A percentile compares a stretch with the other conserved stretches of the same genome.
Evolutionary conservation across 257 asterid species (phyloP).

Genomic region (Handroanthus guayacan): DNA sequence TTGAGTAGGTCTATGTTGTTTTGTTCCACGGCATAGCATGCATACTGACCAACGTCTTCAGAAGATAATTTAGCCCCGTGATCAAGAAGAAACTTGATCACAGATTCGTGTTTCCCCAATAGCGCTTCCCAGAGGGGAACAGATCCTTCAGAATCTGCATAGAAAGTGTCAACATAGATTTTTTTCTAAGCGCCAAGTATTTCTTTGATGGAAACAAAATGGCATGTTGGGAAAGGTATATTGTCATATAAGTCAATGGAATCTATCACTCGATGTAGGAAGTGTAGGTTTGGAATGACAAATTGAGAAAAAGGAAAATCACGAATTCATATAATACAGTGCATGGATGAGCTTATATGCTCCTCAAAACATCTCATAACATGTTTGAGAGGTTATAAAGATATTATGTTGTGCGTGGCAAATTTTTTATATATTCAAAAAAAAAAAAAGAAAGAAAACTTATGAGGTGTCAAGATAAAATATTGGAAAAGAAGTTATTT

Average conservation of each 20-base stretch:
- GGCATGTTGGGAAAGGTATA: background rate
- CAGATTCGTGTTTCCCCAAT: slow-evolving; percentile 54
- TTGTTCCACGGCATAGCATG: slow-evolving; percentile 70
- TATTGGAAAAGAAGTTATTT: no score
- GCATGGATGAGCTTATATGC: background rate
- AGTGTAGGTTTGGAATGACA: no score
- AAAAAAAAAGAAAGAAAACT: no score
- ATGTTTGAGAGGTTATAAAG: no score
- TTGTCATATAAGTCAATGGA: background rate
- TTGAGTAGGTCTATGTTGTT: slow-evolving; percentile 62
- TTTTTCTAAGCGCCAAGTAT: background rate
- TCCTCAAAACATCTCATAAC: no score
- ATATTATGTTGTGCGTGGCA: no score
- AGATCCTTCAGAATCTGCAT: slow-evolving; percentile 77
- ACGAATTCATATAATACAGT: background rate
- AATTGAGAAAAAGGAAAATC: slow-evolving; percentile 1
- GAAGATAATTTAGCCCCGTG: slow-evolving; percentile 68
- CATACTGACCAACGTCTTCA: slow-evolving; percentile 69
- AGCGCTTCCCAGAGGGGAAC: slow-evolving; percentile 89
- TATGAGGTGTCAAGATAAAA: no score
- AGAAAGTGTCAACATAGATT: background rate
- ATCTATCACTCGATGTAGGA: no score
- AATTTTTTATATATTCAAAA: no score
- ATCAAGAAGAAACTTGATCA: slow-evolving; percentile 56
- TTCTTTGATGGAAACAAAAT: background rate